Conservation (phyloP, 2,329 filamentous ascomycete genomes). For the Xylariomycetidae sp. region DNA sequence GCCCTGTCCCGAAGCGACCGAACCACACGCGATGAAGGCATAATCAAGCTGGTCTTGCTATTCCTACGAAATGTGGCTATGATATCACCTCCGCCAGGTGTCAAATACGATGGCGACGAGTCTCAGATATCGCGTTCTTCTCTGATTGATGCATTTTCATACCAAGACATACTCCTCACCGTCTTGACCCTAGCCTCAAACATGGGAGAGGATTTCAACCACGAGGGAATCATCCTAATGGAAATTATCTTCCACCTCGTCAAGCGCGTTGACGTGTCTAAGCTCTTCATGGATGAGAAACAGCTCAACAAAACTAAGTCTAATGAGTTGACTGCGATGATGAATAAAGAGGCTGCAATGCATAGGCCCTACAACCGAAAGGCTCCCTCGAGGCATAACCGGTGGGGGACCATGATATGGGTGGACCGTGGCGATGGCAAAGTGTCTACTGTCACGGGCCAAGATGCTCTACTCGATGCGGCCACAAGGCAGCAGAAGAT, state of each 20-base stretch:
- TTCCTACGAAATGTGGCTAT: constrained; percentile 85
- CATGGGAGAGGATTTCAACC: constrained; percentile 88
- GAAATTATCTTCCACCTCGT: constrained; percentile 90
- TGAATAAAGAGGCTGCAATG: constrained; percentile 83
- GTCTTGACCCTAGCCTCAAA: constrained; percentile 85
- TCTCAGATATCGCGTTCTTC: constrained; percentile 82
- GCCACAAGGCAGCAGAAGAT: constrained; percentile 77
- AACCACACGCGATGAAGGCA: constrained; percentile 76
- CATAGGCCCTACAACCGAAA: constrained; percentile 70
- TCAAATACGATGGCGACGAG: constrained; percentile 81
- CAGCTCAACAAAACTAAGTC: constrained; percentile 65
- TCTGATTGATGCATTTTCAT: constrained; percentile 82
- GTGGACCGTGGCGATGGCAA: constrained; percentile 82
- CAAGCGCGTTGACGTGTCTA: constrained; percentile 79
- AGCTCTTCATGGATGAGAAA: constrained; percentile 78
- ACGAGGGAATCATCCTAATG: constrained; percentile 83
- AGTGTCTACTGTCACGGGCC: constrained; percentile 81
- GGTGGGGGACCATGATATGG: constrained; percentile 98
- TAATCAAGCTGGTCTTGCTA: constrained; percentile 86
- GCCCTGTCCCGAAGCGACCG: constrained; percentile 72
- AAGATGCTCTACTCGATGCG: constrained; percentile 73
- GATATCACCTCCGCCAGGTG: constrained; percentile 69
- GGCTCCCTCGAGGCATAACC: constrained; percentile 81
- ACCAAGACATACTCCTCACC: constrained; percentile 84
- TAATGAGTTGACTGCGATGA: constrained; percentile 67